A percentile compares a stretch with the other conserved stretches of the same genome.
Conservation (phyloP, 2,329 filamentous ascomycete genomes). For the Aspergillus ibericus region DNA sequence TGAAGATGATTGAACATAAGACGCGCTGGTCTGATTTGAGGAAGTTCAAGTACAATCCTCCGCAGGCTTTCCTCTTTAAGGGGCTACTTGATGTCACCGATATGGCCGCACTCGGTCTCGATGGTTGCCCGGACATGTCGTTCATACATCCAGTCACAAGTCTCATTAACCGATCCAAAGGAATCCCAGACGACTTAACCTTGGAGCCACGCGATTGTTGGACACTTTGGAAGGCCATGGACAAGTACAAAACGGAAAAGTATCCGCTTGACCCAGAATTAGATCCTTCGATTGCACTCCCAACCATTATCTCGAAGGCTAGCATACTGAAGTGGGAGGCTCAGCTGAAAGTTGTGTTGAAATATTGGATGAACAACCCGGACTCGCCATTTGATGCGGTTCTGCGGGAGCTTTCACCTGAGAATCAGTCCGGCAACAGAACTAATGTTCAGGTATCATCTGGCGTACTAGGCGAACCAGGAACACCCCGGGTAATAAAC, state of each 20-base stretch:
- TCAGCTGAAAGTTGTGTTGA: constrained; percentile 59
- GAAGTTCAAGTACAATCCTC: constrained; percentile 68
- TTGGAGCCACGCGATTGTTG: constrained; percentile 72
- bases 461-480: constrained; percentile 14
- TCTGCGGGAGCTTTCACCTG: constrained; percentile 47
- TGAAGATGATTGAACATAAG: constrained; percentile 68
- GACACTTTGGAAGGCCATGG: constrained; percentile 65
- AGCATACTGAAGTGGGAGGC: constrained; percentile 68
- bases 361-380: constrained; percentile 59
- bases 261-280: constrained; percentile 47
- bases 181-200: constrained; percentile 65
- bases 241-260: constrained; percentile 52
- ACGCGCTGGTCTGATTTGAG: constrained; percentile 74
- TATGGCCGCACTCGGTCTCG: constrained; percentile 45
- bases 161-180: constrained; percentile 61
- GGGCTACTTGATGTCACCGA: constrained; percentile 44
- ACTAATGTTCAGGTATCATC: constrained; percentile 10
- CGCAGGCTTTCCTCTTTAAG: constrained; percentile 50
- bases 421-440: not conserved
- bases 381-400: constrained; percentile 55
- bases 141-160: constrained; percentile 68
- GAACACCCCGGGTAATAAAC: constrained; percentile 18
- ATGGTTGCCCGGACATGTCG: constrained; percentile 51
- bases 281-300: constrained; percentile 45
- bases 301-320: constrained; percentile 60